phyloP scores from a whole-genome alignment of 306 rosid genomes.

The Ceratonia siliqua region DNA sequence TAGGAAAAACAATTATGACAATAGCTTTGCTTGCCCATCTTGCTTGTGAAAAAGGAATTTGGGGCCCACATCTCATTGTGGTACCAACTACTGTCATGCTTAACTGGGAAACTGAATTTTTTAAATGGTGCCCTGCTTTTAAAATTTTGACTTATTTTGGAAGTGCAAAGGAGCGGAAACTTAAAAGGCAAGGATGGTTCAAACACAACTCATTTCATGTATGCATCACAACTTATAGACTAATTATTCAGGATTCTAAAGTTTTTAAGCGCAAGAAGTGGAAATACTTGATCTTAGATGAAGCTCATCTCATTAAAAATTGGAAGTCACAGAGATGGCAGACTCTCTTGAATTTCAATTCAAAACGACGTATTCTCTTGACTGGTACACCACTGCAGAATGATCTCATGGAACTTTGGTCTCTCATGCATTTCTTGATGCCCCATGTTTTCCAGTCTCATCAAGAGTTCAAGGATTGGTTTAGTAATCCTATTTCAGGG shows the following conservation, averaged over 20 bases:
- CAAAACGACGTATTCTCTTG: slow-evolving; percentile 89
- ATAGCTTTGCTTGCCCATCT: slow-evolving; percentile 95
- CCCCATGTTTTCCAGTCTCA: slow-evolving; percentile 98
- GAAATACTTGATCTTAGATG: slow-evolving; percentile 97
- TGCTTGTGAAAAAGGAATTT: slow-evolving; percentile 96
- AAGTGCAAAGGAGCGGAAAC: slow-evolving; percentile 92
- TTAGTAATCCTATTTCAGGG: slow-evolving; percentile 96
- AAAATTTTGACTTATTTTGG: slow-evolving; percentile 93
- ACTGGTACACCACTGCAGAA: slow-evolving; percentile 99
- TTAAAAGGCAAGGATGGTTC: slow-evolving; percentile 94
- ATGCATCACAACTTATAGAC: slow-evolving; percentile 94
- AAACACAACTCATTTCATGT: slow-evolving; percentile 93
- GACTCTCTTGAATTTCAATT: slow-evolving; percentile 92
- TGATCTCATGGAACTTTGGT: slow-evolving; percentile 99
- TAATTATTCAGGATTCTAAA: slow-evolving; percentile 96
- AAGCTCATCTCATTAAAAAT: slow-evolving; percentile 96
- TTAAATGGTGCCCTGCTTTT: slow-evolving; percentile 98
- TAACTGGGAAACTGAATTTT: slow-evolving; percentile 99
- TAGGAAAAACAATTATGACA: slow-evolving; percentile 98
- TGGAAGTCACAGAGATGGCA: slow-evolving; percentile 99
- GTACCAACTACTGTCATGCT: slow-evolving; percentile 99
- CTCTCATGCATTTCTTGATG: slow-evolving; percentile 99
- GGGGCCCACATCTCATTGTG: slow-evolving; percentile 99
- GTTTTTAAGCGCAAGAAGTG: slow-evolving; percentile 99
- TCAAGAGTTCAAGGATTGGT: slow-evolving; percentile 99